Conservation (phyloP, 768 basidiomycete genomes). For the Auriscalpium microsporum region DNA sequence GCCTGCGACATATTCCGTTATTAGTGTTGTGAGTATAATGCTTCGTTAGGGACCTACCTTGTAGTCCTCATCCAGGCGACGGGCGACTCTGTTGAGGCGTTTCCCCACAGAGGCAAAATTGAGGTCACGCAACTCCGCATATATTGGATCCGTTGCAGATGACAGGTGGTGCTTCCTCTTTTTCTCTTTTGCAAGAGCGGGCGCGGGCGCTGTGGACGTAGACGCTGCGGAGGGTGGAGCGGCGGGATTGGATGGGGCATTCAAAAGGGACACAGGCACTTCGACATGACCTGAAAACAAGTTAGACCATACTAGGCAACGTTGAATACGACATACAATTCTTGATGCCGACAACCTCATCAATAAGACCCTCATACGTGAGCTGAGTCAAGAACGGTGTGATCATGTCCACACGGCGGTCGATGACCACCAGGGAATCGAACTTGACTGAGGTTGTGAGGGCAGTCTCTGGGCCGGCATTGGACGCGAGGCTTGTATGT, state of each 20-base stretch:
- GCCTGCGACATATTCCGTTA: constrained; percentile 36
- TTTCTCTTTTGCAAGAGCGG: constrained; percentile 60
- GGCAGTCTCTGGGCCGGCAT: constrained; percentile 31
- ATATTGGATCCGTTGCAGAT: constrained; percentile 70
- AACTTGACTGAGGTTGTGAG: constrained; percentile 49
- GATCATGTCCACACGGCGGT: constrained; percentile 89
- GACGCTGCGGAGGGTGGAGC: constrained; percentile 27
- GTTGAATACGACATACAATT: constrained; percentile 55
- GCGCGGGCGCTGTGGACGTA: constrained; percentile 33
- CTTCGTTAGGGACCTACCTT: constrained; percentile 41
- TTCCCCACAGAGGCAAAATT: constrained; percentile 89
- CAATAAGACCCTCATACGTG: constrained; percentile 93
- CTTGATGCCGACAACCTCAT: constrained; percentile 84
- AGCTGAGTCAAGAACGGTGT: constrained; percentile 92
- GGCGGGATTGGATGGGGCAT: constrained; percentile 39
- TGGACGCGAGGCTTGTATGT: constrained; percentile 37
- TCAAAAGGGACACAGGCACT: constrained; percentile 62
- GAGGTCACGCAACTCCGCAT: constrained; percentile 76
- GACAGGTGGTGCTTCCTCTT: constrained; percentile 87
- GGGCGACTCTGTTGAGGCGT: constrained; percentile 72
- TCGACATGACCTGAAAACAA: constrained; percentile 59
- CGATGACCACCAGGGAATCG: constrained; percentile 83
- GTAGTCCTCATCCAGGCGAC: constrained; percentile 85
- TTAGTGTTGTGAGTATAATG: constrained; percentile 1
- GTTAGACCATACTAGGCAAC: constrained; percentile 3